Evolutionary conservation across 108 stramenopile species (phyloP).

Genomic region (Skeletonema marinoi): DNA sequence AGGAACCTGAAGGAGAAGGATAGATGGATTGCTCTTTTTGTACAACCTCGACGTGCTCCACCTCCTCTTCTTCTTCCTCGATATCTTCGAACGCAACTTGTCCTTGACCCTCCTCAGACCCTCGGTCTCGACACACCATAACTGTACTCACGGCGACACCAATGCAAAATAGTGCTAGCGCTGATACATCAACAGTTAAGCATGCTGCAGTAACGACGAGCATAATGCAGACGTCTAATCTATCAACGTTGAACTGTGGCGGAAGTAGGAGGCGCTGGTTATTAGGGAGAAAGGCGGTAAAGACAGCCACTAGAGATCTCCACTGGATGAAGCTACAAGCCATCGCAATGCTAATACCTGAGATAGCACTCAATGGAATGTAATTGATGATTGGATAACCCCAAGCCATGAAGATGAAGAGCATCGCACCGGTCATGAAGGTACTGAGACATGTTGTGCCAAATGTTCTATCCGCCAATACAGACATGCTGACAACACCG

Average conservation of each 20-base stretch:
- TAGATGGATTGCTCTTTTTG: neutral
- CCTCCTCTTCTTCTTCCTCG: slow-evolving; percentile 21
- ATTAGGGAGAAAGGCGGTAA: slow-evolving; percentile 39
- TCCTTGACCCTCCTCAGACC: neutral
- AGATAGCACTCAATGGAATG: slow-evolving; percentile 46
- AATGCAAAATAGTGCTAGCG: neutral
- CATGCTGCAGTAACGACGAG: slow-evolving; percentile 5
- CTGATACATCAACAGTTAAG: slow-evolving; percentile 8
- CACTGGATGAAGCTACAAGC: slow-evolving; percentile 51
- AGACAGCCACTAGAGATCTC: slow-evolving; percentile 36
- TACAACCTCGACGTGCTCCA: neutral
- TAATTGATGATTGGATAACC: slow-evolving; percentile 43
- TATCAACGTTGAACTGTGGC: slow-evolving; percentile 42
- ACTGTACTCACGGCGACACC: neutral
- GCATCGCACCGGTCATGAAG: slow-evolving; percentile 30
- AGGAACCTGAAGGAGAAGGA: neutral
- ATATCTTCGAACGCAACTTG: slow-evolving; percentile 1
- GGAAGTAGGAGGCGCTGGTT: slow-evolving; percentile 28
- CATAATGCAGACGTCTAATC: slow-evolving; percentile 21
- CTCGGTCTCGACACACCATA: neutral
- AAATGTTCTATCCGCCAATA: slow-evolving; percentile 45
- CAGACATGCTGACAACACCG: slow-evolving; percentile 39
- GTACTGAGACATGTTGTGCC: slow-evolving; percentile 47
- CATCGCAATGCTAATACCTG: slow-evolving; percentile 34
- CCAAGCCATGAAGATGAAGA: slow-evolving; percentile 37